These are phyloP conservation scores for Pichia cactophila DNA, from an alignment of 1,139 yeast genomes.

Conservation along the genomic window DNA sequence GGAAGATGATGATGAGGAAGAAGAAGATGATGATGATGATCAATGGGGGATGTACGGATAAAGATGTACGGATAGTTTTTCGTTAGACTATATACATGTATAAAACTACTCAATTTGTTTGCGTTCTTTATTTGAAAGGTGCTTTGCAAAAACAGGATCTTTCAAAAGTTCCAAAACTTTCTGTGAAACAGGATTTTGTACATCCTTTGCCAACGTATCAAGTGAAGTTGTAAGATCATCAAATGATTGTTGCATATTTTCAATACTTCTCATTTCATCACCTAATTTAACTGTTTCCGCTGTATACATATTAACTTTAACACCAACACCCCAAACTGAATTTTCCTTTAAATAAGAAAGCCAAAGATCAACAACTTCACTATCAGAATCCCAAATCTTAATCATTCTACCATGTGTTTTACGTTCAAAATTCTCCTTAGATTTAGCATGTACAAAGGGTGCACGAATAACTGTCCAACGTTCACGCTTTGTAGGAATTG, in stretches of 20 bases:
- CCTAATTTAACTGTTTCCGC: slow-evolving; percentile 46
- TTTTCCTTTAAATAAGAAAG: slow-evolving; percentile 73
- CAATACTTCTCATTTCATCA: slow-evolving; percentile 24
- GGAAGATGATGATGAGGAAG: slow-evolving; percentile 51
- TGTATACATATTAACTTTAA: slow-evolving; percentile 63
- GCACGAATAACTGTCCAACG: slow-evolving; percentile 91
- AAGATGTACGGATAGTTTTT: background rate
- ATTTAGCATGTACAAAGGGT: slow-evolving; percentile 91
- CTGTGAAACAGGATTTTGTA: slow-evolving; percentile 51
- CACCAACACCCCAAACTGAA: slow-evolving; percentile 73
- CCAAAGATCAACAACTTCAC: slow-evolving; percentile 79
- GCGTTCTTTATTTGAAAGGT: slow-evolving; percentile 26
- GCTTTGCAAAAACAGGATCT: slow-evolving; percentile 54
- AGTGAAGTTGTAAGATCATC: slow-evolving; percentile 17
- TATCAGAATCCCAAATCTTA: slow-evolving; percentile 75
- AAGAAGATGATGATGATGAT: slow-evolving; percentile 33
- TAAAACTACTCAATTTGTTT: slow-evolving; percentile 8
- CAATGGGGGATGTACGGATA: slow-evolving; percentile 40
- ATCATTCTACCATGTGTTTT: slow-evolving; percentile 70
- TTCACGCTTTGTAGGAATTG: slow-evolving; percentile 65
- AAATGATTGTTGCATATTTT: slow-evolving; percentile 16
- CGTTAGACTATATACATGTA: slow-evolving; percentile 3
- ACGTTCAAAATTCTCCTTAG: slow-evolving; percentile 92
- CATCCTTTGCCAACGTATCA: slow-evolving; percentile 19
- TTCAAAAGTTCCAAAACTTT: slow-evolving; percentile 68